Conservation (phyloP, 306 rosid species). For the Acacia melanoxylon region DNA sequence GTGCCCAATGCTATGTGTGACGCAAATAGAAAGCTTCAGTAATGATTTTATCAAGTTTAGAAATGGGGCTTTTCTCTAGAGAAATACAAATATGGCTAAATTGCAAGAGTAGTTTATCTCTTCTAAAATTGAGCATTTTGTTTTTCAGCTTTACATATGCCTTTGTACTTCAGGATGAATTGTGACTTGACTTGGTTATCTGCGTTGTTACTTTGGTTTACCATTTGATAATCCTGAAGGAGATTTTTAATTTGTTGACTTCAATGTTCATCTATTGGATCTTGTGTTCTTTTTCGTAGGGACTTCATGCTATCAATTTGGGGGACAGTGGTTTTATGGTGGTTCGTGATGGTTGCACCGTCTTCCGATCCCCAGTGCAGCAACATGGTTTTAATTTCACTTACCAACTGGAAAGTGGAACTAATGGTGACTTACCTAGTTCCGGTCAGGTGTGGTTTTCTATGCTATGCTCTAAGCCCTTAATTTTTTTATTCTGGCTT, state of each 20-base stretch:
- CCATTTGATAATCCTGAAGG: constrained; percentile 18
- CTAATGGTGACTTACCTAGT: constrained; percentile 88
- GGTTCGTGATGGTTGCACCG: constrained; percentile 86
- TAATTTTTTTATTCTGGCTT: background rate
- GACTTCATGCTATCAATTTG: constrained; percentile 87
- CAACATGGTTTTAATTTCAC: constrained; percentile 98
- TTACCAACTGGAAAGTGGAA: constrained; percentile 81
- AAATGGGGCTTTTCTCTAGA: background rate
- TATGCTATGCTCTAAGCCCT: background rate
- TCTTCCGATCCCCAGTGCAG: constrained; percentile 93
- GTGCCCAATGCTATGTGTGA: background rate
- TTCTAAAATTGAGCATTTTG: background rate
- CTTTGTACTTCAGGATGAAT: background rate
- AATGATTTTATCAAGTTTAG: background rate
- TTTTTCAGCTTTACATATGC: constrained; percentile 4
- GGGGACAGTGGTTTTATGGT: constrained; percentile 99
- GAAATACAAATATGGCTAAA: constrained; percentile 2
- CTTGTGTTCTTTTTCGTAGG: constrained; percentile 49
- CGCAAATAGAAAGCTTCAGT: background rate
- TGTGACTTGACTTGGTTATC: background rate
- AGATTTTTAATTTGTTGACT: constrained; percentile 7
- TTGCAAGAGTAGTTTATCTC: background rate
- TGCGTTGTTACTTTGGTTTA: background rate
- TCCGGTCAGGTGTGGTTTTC: constrained; percentile 82
- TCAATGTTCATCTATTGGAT: constrained; percentile 19